These are phyloP conservation scores for Fraxinus baroniana DNA, from an alignment of 305 asterid species.

Conservation along the genomic window DNA sequence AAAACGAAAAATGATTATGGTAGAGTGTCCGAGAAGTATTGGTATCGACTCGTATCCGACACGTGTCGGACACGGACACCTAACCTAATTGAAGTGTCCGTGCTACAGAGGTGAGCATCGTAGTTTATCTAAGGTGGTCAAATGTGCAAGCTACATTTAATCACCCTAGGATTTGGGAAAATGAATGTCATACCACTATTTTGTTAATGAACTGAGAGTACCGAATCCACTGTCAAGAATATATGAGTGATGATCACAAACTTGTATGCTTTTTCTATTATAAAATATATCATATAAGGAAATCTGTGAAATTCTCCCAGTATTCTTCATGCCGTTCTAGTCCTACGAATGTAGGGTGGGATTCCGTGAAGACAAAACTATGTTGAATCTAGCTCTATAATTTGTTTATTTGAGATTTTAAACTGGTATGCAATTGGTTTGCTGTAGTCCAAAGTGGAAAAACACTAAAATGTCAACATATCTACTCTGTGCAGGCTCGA, in stretches of 20 bases:
- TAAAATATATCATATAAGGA: slow-evolving; percentile 1
- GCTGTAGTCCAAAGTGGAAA: slow-evolving; percentile 17
- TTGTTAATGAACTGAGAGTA: slow-evolving; percentile 9
- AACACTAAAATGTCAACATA: slow-evolving; percentile 6
- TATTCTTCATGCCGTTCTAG: background rate
- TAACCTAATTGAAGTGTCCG: no score
- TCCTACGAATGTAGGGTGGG: background rate
- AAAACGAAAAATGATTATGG: no score
- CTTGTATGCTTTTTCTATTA: background rate
- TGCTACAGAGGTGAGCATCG: no score
- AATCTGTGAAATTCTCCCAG: background rate
- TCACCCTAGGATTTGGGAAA: background rate
- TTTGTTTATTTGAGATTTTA: background rate
- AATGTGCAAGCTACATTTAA: slow-evolving; percentile 16
- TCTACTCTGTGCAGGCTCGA: slow-evolving; percentile 62
- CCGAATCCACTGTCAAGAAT: background rate
- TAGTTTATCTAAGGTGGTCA: slow-evolving; percentile 15
- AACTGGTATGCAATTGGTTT: background rate
- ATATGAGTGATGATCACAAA: background rate
- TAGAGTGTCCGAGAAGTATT: no score
- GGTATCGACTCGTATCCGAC: no score
- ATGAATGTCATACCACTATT: background rate
- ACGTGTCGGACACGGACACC: no score
- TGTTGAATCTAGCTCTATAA: background rate
- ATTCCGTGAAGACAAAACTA: slow-evolving; percentile 9